Evolutionary conservation across 257 asterid genomes (phyloP).

Genomic region (Verbena officinalis): DNA sequence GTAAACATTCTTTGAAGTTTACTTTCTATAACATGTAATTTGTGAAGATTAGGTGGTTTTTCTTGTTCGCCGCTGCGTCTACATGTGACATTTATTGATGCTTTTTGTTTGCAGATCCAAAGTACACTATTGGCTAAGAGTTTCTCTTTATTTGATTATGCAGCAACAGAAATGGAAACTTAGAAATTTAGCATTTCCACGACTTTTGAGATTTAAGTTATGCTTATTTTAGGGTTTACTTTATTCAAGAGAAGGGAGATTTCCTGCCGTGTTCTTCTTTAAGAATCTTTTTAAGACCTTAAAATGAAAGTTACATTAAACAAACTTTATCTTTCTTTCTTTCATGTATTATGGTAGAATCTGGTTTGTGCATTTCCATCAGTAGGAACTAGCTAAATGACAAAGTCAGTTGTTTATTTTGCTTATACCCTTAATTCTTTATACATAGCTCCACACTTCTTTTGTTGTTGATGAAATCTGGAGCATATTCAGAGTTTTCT

Average conservation of each 20-base stretch:
- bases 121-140: slow-evolving; percentile 2
- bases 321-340: background rate
- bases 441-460: background rate
- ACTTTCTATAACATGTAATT: background rate
- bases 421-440: background rate
- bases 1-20: slow-evolving; percentile 17
- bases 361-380: slow-evolving; percentile 12
- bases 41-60: background rate
- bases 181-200: background rate
- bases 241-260: background rate
- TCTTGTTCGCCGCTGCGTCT: background rate
- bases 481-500: background rate
- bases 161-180: slow-evolving; percentile 3
- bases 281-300: background rate
- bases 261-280: background rate
- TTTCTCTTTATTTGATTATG: slow-evolving; percentile 1
- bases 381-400: background rate
- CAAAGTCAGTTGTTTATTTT: background rate
- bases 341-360: background rate
- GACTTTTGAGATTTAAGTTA: background rate
- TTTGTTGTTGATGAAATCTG: background rate
- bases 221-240: background rate
- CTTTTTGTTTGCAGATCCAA: background rate
- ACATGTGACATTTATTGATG: background rate
- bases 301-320: background rate